These are phyloP conservation scores for Malassezia vespertilionis DNA, from an alignment of 1,284 basidiomycete species.

Conservation along the genomic window DNA sequence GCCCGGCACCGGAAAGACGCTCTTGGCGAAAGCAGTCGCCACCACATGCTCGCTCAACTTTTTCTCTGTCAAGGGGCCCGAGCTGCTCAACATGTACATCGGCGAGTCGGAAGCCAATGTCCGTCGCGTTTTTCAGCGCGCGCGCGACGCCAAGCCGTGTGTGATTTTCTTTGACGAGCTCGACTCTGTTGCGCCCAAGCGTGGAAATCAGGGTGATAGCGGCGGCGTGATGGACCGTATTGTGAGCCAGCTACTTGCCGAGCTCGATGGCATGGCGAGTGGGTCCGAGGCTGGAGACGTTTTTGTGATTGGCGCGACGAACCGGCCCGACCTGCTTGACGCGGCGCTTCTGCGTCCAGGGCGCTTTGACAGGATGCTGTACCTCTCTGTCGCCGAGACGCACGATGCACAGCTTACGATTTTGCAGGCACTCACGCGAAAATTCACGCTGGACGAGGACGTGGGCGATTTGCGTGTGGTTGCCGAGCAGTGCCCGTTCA, in stretches of 20 bases:
- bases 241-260: conserved; percentile 50
- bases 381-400: conserved; percentile 80
- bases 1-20: conserved; percentile 51
- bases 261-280: conserved; percentile 50
- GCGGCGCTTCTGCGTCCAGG: conserved; percentile 50
- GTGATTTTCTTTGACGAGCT: conserved; percentile 52
- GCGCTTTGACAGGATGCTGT: conserved; percentile 97
- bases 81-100: conserved; percentile 52
- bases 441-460: conserved; percentile 69
- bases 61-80: conserved; percentile 51
- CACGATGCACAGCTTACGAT: conserved; percentile 79
- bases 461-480: conserved; percentile 58
- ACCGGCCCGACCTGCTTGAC: conserved; percentile 50
- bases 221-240: conserved; percentile 52
- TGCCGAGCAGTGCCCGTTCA: conserved; percentile 72
- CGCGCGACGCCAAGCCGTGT: conserved; percentile 50
- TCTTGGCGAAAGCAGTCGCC: conserved; percentile 59
- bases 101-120: conserved; percentile 51
- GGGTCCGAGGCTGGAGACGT: conserved; percentile 48
- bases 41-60: conserved; percentile 51
- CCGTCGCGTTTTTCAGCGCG: conserved; percentile 49
- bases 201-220: conserved; percentile 51
- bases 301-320: conserved; percentile 51
- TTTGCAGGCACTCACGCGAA: conserved; percentile 77
- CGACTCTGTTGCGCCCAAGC: conserved; percentile 50